Conservation (phyloP, 208 protist genomes). For the Acanthamoeba lenticulata region DNA sequence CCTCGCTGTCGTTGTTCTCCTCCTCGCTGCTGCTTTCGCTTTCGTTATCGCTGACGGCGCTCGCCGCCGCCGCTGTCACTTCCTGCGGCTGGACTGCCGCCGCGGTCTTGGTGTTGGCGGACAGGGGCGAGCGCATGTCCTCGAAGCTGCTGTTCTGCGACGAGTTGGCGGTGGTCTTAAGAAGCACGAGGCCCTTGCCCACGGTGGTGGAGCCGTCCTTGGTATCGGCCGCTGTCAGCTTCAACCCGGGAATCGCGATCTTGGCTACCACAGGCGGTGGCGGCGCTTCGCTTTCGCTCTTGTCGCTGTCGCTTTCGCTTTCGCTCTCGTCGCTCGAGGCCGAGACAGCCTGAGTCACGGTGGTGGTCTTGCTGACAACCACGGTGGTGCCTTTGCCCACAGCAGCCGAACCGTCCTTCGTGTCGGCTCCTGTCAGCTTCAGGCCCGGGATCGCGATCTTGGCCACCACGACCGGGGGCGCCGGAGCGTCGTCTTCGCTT, state of each 20-base stretch:
- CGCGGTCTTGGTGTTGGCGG: no score
- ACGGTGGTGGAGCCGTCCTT: slow-evolving; percentile 23
- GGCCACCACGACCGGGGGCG: background rate
- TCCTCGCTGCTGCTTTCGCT: background rate
- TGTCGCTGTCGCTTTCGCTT: background rate
- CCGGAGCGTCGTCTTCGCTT: background rate
- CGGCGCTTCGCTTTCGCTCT: no score
- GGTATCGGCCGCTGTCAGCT: slow-evolving; percentile 40
- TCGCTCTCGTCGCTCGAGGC: background rate
- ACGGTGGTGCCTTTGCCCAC: slow-evolving; percentile 40
- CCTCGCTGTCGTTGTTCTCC: background rate
- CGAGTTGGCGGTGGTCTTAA: background rate
- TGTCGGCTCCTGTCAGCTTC: slow-evolving; percentile 56
- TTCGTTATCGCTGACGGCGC: background rate
- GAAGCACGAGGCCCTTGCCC: background rate
- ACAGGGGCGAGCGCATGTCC: background rate
- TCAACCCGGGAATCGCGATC: slow-evolving; percentile 38
- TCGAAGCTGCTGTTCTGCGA: background rate
- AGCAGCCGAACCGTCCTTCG: slow-evolving; percentile 25
- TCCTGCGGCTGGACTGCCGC: no score
- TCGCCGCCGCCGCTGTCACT: no score
- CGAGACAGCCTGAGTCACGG: background rate
- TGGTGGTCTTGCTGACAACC: background rate
- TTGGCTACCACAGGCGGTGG: background rate
- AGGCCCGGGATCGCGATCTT: slow-evolving; percentile 40